Evolutionary conservation across 352 stramenopile species (phyloP), one percentile per base, ranked within the genome.

Genomic region (Phytophthora fragariae): DNA sequence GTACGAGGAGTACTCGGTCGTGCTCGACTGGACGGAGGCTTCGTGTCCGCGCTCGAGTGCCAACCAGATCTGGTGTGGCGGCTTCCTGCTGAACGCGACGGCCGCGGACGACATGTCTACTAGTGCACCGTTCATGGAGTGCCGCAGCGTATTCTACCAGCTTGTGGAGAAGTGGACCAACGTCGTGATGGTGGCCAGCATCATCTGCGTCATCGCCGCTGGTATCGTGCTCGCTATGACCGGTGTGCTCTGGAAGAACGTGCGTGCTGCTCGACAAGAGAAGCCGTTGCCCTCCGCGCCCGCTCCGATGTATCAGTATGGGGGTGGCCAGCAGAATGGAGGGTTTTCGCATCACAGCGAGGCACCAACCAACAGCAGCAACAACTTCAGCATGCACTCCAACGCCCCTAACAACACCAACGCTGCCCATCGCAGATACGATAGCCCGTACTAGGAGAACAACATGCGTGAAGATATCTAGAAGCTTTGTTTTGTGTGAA

Each of bases 41-140:
- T 75, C 85, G 10, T 96, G 89, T 69, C 78, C 76, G 27, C 79
- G 81, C 27, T 84, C 78, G 10, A 70, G 72, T 39, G 44, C 70
- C 46, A 94, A 92, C 61, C 80, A 92, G 71, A 24, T 84, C 61
- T 96, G 88, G 88, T 96, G 89, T 54, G 84, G 83, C 49, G 59
- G 71, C 19, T 91, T 94, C 68, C 72, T 96, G 58, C 59, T 92
- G 37, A 85, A 80, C 60, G 71, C 77, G 5, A 90, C 80, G 11
- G 54, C 47, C 6, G 77, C 70, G 14, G 79, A 83, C 60, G 74
- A 80, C 41, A 84, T 82, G 73, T 80, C 68, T 9, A 75, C 44
- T 12, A 82, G 52, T 19, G 77, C 87, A 10, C 88, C 88, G 8
- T 96, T 93, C 83, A 74, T 84, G 52, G 77, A 88, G 58, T 96